Evolutionary conservation across 2,329 filamentous ascomycete genomes (phyloP).

Genomic region (Pyricularia grisea): DNA sequence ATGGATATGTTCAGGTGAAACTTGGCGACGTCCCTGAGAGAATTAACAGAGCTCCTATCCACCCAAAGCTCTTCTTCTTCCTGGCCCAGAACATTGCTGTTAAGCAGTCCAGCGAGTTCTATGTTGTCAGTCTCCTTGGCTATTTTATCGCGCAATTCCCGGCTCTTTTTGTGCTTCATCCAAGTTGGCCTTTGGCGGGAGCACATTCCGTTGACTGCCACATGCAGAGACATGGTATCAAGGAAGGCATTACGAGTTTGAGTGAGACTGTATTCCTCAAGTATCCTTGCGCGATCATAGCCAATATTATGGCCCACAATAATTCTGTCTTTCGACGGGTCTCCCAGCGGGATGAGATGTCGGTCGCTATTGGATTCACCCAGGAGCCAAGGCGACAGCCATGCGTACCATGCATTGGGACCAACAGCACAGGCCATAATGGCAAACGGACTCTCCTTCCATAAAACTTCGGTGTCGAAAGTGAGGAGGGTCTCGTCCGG

Average conservation of each 20-base stretch:
- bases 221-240: conserved; percentile 97
- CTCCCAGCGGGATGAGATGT: conserved; percentile 81
- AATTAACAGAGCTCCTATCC: conserved; percentile 89
- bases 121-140: conserved; percentile 60
- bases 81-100: conserved; percentile 56
- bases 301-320: conserved; percentile 93
- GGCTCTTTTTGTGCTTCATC: conserved; percentile 92
- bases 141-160: conserved; percentile 73
- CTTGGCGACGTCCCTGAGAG: conserved; percentile 86
- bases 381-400: conserved; percentile 92
- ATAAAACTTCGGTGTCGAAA: conserved; percentile 97
- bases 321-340: conserved; percentile 62
- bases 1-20: conserved; percentile 90
- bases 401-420: conserved; percentile 89
- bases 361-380: conserved; percentile 67
- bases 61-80: conserved; percentile 97
- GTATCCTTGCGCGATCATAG: conserved; percentile 80
- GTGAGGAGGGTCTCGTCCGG: conserved; percentile 77
- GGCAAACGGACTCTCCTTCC: conserved; percentile 82
- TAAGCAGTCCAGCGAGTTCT: conserved; percentile 62
- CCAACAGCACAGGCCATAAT: conserved; percentile 95
- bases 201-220: conserved; percentile 98
- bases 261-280: conserved; percentile 78
- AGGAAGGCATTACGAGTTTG: conserved; percentile 82
- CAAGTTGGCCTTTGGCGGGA: conserved; percentile 91